Evolutionary conservation across 345 rosid genomes (phyloP).

Genomic region (Toxicodendron radicans): DNA sequence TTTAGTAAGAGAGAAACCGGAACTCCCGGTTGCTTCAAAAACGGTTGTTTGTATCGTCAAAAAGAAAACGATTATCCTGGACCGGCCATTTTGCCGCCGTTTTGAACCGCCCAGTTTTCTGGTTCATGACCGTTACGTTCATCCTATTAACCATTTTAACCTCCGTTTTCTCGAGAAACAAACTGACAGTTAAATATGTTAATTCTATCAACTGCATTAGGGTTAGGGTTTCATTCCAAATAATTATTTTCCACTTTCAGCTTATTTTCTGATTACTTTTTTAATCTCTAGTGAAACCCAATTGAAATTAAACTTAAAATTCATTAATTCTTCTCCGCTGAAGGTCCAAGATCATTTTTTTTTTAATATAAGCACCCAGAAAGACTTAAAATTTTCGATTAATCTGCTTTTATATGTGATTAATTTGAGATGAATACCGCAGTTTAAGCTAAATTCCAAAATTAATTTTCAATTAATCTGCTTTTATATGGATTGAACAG

Average conservation of each 20-base stretch:
- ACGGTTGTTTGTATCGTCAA: neutral
- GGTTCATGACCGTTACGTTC: slow-evolving; percentile 18
- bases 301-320: too few relatives aligned
- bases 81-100: slow-evolving; percentile 14
- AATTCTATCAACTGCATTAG: too few relatives aligned
- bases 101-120: slow-evolving; percentile 11
- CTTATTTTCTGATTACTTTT: neutral
- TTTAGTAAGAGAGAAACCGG: slow-evolving; percentile 23
- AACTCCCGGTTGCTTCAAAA: slow-evolving; percentile 23
- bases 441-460: too few relatives aligned
- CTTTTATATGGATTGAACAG: too few relatives aligned
- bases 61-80: neutral
- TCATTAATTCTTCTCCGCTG: neutral
- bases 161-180: neutral
- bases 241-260: too few relatives aligned
- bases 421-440: too few relatives aligned
- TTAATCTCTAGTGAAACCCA: neutral
- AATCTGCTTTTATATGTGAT: too few relatives aligned
- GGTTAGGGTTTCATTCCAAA: too few relatives aligned
- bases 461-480: too few relatives aligned
- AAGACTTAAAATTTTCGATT: too few relatives aligned
- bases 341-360: too few relatives aligned
- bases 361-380: too few relatives aligned
- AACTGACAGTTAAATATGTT: neutral
- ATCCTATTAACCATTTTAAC: neutral